These are phyloP conservation scores for Cyberlindnera xishuangbannaensis DNA, from an alignment of 805 yeast species.

Conservation along the genomic window DNA sequence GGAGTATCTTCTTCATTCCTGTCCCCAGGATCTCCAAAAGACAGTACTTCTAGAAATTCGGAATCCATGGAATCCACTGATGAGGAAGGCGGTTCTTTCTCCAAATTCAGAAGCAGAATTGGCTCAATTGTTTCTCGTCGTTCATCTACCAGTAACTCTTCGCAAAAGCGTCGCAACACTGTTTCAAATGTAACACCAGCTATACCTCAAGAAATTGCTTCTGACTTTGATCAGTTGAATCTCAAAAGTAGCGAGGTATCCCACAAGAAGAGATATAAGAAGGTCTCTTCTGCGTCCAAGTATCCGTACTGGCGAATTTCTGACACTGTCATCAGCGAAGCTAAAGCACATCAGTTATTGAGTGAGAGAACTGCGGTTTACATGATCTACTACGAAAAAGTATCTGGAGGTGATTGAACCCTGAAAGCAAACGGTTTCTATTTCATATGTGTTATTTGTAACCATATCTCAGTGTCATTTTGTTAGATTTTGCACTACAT, in stretches of 20 bases:
- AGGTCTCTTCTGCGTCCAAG: conserved; percentile 47
- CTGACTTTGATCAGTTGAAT: conserved; percentile 1
- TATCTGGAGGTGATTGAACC: conserved; percentile 4
- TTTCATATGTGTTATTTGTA: too few species aligned
- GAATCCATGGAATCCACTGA: conserved; percentile 15
- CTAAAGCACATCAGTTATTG: conserved; percentile 49
- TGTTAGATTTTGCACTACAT: neutral
- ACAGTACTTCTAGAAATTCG: conserved; percentile 15
- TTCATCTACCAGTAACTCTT: conserved; percentile 12
- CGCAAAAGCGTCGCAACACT: conserved; percentile 15
- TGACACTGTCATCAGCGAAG: conserved; percentile 67
- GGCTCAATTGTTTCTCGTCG: conserved; percentile 23
- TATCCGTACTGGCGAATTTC: conserved; percentile 82
- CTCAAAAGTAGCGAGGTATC: too few species aligned
- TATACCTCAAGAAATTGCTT: conserved; percentile 3
- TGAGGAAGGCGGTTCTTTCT: conserved; percentile 16
- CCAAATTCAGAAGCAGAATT: conserved; percentile 21
- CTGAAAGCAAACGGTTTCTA: too few species aligned
- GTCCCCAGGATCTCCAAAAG: conserved; percentile 9
- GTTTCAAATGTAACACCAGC: conserved; percentile 1
- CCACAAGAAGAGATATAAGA: conserved; percentile 36
- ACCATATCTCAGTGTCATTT: too few species aligned
- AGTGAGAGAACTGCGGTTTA: conserved; percentile 74
- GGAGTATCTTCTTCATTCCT: neutral
- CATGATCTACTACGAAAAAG: conserved; percentile 73